phyloP scores from a whole-genome alignment of 495 filamentous ascomycete species.

The Xylona heveae region DNA sequence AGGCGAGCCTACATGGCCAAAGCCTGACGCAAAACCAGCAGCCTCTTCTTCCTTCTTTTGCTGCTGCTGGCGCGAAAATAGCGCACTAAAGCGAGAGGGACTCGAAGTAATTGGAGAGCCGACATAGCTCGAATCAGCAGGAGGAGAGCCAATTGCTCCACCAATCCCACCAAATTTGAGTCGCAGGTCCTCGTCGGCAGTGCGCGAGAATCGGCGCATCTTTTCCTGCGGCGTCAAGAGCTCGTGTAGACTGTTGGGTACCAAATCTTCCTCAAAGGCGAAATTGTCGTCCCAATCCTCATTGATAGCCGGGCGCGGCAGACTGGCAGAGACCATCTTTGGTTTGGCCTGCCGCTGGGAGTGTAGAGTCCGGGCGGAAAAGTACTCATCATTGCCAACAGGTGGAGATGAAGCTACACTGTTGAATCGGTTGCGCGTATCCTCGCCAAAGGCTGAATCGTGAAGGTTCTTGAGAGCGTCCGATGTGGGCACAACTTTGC shows the following conservation, averaged over 20 bases:
- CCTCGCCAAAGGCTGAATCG: conserved; percentile 64
- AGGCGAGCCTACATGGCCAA: conserved; percentile 84
- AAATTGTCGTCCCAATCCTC: conserved; percentile 62
- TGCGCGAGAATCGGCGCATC: conserved; percentile 59
- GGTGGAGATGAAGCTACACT: conserved; percentile 45
- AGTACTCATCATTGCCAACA: conserved; percentile 36
- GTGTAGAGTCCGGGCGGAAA: conserved; percentile 57
- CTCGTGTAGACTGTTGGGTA: conserved; percentile 73
- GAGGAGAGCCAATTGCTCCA: conserved; percentile 37
- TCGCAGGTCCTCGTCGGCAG: conserved; percentile 40
- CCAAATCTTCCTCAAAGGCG: conserved; percentile 79
- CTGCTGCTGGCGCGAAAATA: conserved; percentile 44
- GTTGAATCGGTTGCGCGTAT: conserved; percentile 27
- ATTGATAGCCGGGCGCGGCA: conserved; percentile 35
- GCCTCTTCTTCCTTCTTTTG: conserved; percentile 52
- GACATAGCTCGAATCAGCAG: conserved; percentile 43
- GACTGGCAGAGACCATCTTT: conserved; percentile 60
- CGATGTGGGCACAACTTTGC: conserved; percentile 36
- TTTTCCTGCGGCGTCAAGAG: conserved; percentile 82
- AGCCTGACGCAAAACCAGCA: conserved; percentile 27
- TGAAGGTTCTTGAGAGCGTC: conserved; percentile 64
- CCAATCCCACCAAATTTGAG: conserved; percentile 37
- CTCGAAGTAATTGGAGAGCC: conserved; percentile 65
- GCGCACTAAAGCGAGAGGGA: conserved; percentile 66
- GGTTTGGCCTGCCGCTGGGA: conserved; percentile 60